Conservation (phyloP, 2,329 filamentous ascomycete species). For the Thermomyces lanuginosus region DNA sequence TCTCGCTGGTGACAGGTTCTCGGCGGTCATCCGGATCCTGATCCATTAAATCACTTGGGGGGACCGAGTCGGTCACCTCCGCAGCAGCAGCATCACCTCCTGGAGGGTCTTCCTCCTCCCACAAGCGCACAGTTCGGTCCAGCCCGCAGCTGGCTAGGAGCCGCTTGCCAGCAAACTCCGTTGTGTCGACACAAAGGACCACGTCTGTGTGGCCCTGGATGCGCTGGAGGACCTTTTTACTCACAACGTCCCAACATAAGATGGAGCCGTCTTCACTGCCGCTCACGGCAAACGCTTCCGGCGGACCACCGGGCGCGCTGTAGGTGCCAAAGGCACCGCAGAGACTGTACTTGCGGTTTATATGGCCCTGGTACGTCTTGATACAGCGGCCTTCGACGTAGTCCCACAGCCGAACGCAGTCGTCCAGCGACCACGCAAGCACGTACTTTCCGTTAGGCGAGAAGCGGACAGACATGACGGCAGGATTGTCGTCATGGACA, state of each 20-base stretch:
- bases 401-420: slow-evolving; percentile 81
- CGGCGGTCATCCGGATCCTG: slow-evolving; percentile 1
- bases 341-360: slow-evolving; percentile 71
- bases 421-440: slow-evolving; percentile 80
- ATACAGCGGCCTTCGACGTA: slow-evolving; percentile 81
- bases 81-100: slow-evolving; percentile 1
- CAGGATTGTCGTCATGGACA: slow-evolving; percentile 85
- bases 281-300: slow-evolving; percentile 52
- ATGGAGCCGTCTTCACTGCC: slow-evolving; percentile 79
- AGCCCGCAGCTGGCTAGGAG: slow-evolving; percentile 46
- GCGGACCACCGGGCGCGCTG: slow-evolving; percentile 19
- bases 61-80: too few species aligned
- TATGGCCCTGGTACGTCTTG: slow-evolving; percentile 93
- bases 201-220: slow-evolving; percentile 41
- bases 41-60: neutral
- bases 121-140: slow-evolving; percentile 46
- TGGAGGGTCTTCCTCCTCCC: slow-evolving; percentile 30
- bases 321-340: slow-evolving; percentile 66
- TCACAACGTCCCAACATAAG: slow-evolving; percentile 78
- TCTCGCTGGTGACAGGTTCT: too few species aligned
- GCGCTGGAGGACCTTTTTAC: slow-evolving; percentile 64
- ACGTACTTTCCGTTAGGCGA: slow-evolving; percentile 88
- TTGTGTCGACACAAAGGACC: slow-evolving; percentile 45
- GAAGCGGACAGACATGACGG: slow-evolving; percentile 82
- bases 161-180: slow-evolving; percentile 31